Evolutionary conservation across 768 basidiomycete species (phyloP).

Genomic region (Xerocomellus intermedius): DNA sequence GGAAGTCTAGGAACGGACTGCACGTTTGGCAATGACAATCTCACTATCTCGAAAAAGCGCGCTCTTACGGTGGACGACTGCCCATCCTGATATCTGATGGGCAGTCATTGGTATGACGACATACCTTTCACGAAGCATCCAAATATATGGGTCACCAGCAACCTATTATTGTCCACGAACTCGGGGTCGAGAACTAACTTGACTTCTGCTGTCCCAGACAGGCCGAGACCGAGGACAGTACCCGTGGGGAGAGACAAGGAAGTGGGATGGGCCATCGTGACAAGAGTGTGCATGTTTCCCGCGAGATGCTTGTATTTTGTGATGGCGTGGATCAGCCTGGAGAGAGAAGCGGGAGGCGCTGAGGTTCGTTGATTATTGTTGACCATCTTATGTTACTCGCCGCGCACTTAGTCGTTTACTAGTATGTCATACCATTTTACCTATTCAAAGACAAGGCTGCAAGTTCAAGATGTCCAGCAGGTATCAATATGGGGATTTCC

Average conservation of each 20-base stretch:
- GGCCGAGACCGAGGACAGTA: slow-evolving; percentile 19
- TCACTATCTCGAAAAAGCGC: slow-evolving; percentile 24
- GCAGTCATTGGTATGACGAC: slow-evolving; percentile 88
- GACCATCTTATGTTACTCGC: neutral
- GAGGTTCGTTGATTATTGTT: neutral
- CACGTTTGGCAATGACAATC: neutral
- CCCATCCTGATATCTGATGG: slow-evolving; percentile 85
- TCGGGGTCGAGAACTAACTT: slow-evolving; percentile 4
- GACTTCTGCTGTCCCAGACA: slow-evolving; percentile 15
- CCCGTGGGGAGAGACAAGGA: slow-evolving; percentile 19
- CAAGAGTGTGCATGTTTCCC: slow-evolving; percentile 67
- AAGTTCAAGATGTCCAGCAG: no score
- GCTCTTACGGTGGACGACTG: slow-evolving; percentile 43
- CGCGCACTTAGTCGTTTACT: neutral
- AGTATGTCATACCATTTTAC: neutral
- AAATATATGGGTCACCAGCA: slow-evolving; percentile 97
- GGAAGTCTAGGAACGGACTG: slow-evolving; percentile 36
- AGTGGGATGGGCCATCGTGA: slow-evolving; percentile 83
- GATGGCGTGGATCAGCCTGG: slow-evolving; percentile 69
- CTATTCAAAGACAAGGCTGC: neutral
- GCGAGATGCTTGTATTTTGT: slow-evolving; percentile 72
- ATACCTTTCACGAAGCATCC: slow-evolving; percentile 74
- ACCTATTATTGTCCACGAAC: slow-evolving; percentile 45
- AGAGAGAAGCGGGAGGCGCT: slow-evolving; percentile 38
- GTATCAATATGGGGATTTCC: neutral